Conservation (phyloP, 2,329 filamentous ascomycete genomes). For the Neofusicoccum sp. region DNA sequence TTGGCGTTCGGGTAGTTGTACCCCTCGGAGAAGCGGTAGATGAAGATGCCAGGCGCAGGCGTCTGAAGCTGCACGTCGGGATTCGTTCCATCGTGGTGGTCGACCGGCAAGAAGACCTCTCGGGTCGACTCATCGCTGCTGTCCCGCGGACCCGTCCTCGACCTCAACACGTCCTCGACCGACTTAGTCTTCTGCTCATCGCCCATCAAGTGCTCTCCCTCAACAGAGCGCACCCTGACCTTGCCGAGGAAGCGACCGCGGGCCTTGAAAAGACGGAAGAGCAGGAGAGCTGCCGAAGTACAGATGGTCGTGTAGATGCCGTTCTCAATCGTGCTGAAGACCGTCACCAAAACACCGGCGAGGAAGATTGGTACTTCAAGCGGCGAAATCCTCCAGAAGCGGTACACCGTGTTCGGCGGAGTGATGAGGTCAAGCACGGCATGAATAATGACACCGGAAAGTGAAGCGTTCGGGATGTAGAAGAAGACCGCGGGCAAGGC, state of each 20-base stretch:
- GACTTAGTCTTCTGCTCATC: constrained; percentile 48
- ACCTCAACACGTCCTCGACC: constrained; percentile 36
- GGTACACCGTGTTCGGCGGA: constrained; percentile 84
- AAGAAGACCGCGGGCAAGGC: constrained; percentile 85
- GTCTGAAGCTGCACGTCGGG: constrained; percentile 74
- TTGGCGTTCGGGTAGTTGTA: constrained; percentile 96
- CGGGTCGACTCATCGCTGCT: constrained; percentile 56
- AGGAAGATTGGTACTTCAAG: constrained; percentile 92
- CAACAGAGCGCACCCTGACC: constrained; percentile 79
- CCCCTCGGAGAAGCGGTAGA: constrained; percentile 91
- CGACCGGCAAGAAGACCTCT: constrained; percentile 82
- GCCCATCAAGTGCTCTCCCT: constrained; percentile 72
- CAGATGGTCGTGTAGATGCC: constrained; percentile 87
- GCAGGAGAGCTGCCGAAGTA: constrained; percentile 71
- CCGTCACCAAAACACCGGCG: constrained; percentile 81
- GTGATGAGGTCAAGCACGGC: constrained; percentile 92
- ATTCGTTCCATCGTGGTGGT: constrained; percentile 88
- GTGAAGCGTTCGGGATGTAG: constrained; percentile 79
- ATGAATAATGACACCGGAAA: constrained; percentile 91
- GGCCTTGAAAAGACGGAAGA: constrained; percentile 81
- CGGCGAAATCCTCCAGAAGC: constrained; percentile 92
- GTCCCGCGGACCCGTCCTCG: constrained; percentile 22
- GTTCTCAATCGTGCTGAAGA: constrained; percentile 86
- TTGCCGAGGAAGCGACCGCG: constrained; percentile 80
- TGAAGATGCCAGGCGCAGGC: constrained; percentile 90